phyloP scores from a whole-genome alignment of 345 rosid genomes.

The Hibiscus mutabilis region DNA sequence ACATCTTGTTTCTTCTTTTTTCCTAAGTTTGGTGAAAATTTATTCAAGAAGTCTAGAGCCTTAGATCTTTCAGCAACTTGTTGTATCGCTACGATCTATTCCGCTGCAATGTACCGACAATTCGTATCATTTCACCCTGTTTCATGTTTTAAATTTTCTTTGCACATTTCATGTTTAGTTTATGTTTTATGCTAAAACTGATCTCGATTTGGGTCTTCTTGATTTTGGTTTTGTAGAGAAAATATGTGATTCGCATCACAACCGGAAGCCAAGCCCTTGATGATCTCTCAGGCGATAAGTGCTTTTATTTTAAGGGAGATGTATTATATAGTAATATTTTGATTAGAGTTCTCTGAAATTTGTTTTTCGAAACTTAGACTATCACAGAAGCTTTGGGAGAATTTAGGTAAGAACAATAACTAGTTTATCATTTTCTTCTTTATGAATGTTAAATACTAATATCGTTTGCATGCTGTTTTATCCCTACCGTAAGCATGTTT shows the following conservation, averaged over 20 bases:
- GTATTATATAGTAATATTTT: too few species aligned
- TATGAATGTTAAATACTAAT: neutral
- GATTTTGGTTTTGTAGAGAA: slow-evolving; percentile 35
- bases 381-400: too few species aligned
- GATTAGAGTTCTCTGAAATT: too few species aligned
- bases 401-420: slow-evolving; percentile 45
- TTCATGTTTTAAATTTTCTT: too few species aligned
- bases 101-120: too few species aligned
- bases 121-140: too few species aligned
- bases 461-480: neutral
- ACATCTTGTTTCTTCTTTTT: too few species aligned
- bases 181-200: neutral
- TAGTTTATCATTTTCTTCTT: neutral
- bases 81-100: too few species aligned
- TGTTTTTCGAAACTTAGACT: too few species aligned
- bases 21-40: too few species aligned
- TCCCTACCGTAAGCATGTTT: neutral
- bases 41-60: too few species aligned
- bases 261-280: slow-evolving; percentile 36
- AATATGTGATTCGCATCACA: neutral
- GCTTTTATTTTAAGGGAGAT: neutral
- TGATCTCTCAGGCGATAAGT: slow-evolving; percentile 75
- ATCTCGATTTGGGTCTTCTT: neutral
- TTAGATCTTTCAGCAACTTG: too few species aligned
- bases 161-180: neutral